phyloP scores from a whole-genome alignment of 768 basidiomycete species.

The Leccinum sublutescens region DNA sequence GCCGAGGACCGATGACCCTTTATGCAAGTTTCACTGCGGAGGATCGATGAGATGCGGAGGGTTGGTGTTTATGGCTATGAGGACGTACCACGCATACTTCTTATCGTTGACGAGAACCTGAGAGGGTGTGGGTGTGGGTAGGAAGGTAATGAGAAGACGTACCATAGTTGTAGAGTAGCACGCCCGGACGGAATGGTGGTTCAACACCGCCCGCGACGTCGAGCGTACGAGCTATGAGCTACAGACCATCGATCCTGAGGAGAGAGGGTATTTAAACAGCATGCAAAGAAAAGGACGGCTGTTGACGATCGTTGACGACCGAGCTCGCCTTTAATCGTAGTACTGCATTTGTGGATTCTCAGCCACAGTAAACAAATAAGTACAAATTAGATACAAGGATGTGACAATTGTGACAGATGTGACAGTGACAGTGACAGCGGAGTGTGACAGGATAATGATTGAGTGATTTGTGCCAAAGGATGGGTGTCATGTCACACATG shows the following conservation, averaged over 20 bases:
- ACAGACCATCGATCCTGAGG: conserved; percentile 27
- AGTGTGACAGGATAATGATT: conserved; percentile 10
- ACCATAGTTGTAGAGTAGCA: conserved; percentile 37
- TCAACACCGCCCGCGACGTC: conserved; percentile 57
- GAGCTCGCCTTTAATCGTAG: conserved; percentile 27
- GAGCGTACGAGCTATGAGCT: conserved; percentile 49
- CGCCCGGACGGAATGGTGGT: conserved; percentile 38
- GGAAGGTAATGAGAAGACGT: conserved; percentile 9
- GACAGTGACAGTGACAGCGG: conserved; percentile 12
- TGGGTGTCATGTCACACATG: conserved; percentile 1
- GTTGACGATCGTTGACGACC: conserved; percentile 53
- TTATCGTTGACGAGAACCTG: conserved; percentile 71
- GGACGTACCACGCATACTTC: conserved; percentile 78
- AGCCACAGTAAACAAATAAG: conserved; percentile 28
- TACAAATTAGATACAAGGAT: conserved; percentile 8
- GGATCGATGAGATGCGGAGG: conserved; percentile 7
- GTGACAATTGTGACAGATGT: conserved; percentile 1
- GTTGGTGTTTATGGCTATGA: neutral
- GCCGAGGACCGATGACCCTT: conserved; percentile 90
- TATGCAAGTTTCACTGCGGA: conserved; percentile 81
- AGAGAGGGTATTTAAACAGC: conserved; percentile 44
- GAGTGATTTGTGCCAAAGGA: conserved; percentile 35
- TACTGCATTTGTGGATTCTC: conserved; percentile 12
- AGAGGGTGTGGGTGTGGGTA: neutral
- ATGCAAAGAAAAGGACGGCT: conserved; percentile 37